These are phyloP conservation scores for Takakia lepidozioides DNA, from an alignment of 225 moss, liverwort and hornwort species.

Conservation along the genomic window DNA sequence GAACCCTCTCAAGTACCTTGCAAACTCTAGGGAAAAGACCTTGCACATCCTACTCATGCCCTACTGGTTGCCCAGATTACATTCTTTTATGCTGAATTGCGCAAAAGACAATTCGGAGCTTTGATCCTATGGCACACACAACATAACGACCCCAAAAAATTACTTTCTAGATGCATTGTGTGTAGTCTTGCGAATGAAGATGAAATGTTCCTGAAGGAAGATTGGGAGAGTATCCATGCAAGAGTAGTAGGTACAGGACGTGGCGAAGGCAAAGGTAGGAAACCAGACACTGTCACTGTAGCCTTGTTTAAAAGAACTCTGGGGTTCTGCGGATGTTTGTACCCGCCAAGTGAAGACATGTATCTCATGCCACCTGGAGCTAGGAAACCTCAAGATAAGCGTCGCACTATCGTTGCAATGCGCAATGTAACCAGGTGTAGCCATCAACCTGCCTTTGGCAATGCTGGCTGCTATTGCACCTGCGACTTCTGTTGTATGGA, in stretches of 20 bases:
- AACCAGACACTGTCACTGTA: conserved; percentile 73
- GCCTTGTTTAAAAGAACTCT: conserved; percentile 82
- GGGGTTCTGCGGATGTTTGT: conserved; percentile 55
- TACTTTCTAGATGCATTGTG: conserved; percentile 94
- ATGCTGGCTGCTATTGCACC: conserved; percentile 84
- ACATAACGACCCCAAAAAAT: no score
- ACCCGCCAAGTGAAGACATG: conserved; percentile 64
- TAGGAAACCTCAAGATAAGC: conserved; percentile 73
- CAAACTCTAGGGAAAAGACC: no score
- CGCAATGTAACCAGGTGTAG: conserved; percentile 60
- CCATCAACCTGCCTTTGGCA: conserved; percentile 69
- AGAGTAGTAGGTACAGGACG: conserved; percentile 85
- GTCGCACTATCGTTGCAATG: conserved; percentile 52
- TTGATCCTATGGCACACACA: no score
- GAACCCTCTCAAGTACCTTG: no score
- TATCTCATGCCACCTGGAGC: conserved; percentile 62
- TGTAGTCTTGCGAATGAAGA: conserved; percentile 81
- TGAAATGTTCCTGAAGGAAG: conserved; percentile 91
- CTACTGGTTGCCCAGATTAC: no score
- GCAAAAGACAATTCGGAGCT: no score
- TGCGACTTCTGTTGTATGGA: conserved; percentile 58
- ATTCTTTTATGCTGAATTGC: no score
- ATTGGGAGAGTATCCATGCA: conserved; percentile 87
- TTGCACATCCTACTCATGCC: no score
- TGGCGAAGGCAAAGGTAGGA: conserved; percentile 86